Evolutionary conservation across 2,329 filamentous ascomycete species (phyloP), one percentile per base, ranked within the genome.

Genomic region (Fonsecaea erecta): DNA sequence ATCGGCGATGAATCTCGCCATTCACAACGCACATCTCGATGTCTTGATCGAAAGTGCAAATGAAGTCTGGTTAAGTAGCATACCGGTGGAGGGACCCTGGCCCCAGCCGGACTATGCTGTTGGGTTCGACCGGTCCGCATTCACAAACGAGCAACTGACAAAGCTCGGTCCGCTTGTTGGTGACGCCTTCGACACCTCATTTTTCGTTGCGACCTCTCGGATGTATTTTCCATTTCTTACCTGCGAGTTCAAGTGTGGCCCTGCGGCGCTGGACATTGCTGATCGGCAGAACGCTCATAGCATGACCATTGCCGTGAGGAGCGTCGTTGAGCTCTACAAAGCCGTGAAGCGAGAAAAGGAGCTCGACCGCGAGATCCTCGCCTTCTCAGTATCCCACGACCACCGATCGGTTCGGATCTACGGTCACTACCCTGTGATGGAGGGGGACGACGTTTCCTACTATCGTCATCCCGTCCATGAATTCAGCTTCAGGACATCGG

Each of bases 201-300:
- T 72, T 66, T 82, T 83, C 60, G 79, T 81, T 74, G 77, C 70
- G 8, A 84, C 79, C 11, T 79, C 76, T 60, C 73, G 77, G 4
- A 82, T 84, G 75, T 81, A 79, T 73, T 83, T 85, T 67, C 81
- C 81, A 2, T 85, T 84, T 67, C 73, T 85, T 0, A 78, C 78
- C 0, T 81, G 77, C 70, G 79, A 85, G 70, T 80, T 83, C 0
- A 83, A 83, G 71, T 81, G 77, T 65, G 76, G 79, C 51, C 71
- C 73, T 30, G 73, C 67, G 28, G 74, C 70, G 0, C 78, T 70
- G 66, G 72, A 75, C 35, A 67, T 72, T 48, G 72, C 75, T n/a
- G 70, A 75, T 63, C 68, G 71, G 64, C 74, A 72, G 53, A 73
- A 73, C 48, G 72, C 70, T 14, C 69, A 75, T 56, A 74, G 72